Evolutionary conservation across 495 filamentous ascomycete species (phyloP), one percentile per base, ranked within the genome.

Genomic region (Penicillium odoratum): DNA sequence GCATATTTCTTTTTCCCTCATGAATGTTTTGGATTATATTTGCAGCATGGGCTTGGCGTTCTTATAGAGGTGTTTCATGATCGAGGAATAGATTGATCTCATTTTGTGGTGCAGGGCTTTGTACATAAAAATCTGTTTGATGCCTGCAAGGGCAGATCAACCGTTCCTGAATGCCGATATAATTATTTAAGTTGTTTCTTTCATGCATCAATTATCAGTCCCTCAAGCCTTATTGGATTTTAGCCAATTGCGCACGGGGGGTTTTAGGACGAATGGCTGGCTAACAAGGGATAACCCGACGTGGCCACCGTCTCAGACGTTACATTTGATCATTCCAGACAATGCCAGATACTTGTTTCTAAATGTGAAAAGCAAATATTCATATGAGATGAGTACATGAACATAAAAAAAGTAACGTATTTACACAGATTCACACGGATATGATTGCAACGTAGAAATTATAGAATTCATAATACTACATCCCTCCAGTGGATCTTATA

Each of bases 31-130:
- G 10, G 47, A 38, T 61, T 56, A n/a, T 42, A 48, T 56, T 58
- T 38, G 38, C 51, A 56, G 60, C 63, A 63, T 60, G 60, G 56
- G 44, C 51, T 43, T 59, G 61, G 61, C 61, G 58, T 64, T 64
- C 26, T 29, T 15, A 29, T 51, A 40, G 45, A 60, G 18, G 25
- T 54, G 42, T 57, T 58, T 56, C 55, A 60, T 62, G 52, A 62
- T 53, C n/a, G 60, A 61, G 36, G 51, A 29, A 55, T 33, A 36
- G 26, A 48, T 45, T 21, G 26, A 34, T 40, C 29, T 25, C 36
- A 52, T 13, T 15, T 40, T 45, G 44, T 53, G 18, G 49, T 59
- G 44, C n/a, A 59, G 43, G 8, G n/a, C 25, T 9, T 48, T 16
- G 15, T 38, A 51, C 30, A 36, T 51, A 21, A 51, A 33, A 51